Conservation (phyloP, 768 basidiomycete genomes). For the Termitomyces sp. region DNA sequence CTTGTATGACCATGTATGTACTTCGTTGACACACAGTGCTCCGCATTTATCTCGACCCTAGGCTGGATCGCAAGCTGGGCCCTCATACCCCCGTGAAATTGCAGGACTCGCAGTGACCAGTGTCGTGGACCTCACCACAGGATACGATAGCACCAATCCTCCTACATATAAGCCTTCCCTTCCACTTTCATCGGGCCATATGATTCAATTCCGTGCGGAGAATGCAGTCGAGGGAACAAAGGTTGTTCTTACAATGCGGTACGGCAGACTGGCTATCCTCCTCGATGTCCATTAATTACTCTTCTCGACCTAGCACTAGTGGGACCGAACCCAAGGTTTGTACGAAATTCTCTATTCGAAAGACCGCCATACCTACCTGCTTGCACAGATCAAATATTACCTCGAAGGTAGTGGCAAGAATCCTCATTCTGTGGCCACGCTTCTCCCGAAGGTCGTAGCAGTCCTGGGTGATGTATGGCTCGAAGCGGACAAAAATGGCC, state of each 20-base stretch:
- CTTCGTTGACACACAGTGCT: background rate
- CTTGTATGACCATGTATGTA: conserved; percentile 38
- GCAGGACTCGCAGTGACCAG: conserved; percentile 55
- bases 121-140: conserved; percentile 71
- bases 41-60: background rate
- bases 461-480: conserved; percentile 69
- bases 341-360: background rate
- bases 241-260: conserved; percentile 72
- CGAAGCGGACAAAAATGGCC: conserved; percentile 43
- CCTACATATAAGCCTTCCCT: conserved; percentile 56
- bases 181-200: conserved; percentile 75
- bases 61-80: conserved; percentile 14
- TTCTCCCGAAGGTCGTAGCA: conserved; percentile 51
- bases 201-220: conserved; percentile 75
- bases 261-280: conserved; percentile 10
- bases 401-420: conserved; percentile 72
- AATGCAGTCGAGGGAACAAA: conserved; percentile 33
- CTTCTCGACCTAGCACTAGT: conserved; percentile 49
- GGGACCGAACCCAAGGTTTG: conserved; percentile 83
- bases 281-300: background rate
- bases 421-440: conserved; percentile 34
- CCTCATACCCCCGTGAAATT: conserved; percentile 56
- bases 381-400: conserved; percentile 80
- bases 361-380: conserved; percentile 10
- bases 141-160: conserved; percentile 74